Evolutionary conservation across 306 rosid genomes (phyloP).

Genomic region (Rosa persica): DNA sequence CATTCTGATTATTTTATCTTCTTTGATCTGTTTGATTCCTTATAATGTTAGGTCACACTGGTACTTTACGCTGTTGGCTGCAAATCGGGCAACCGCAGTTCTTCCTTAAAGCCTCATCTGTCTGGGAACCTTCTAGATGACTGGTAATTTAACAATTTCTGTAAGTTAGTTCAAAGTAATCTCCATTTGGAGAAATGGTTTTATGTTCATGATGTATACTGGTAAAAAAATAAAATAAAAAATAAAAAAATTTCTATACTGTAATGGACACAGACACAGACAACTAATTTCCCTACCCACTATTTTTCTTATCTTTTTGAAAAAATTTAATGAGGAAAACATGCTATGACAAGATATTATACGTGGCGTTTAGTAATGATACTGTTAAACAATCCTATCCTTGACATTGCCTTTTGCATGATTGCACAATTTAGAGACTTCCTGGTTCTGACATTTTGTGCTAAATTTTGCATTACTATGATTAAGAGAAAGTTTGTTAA

Average conservation of each 20-base stretch:
- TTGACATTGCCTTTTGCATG: not conserved
- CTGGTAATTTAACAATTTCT: slow-evolving; percentile 56
- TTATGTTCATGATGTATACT: too few species aligned
- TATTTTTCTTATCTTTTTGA: not conserved
- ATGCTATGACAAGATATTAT: not conserved
- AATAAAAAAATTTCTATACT: not conserved
- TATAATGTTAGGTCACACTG: slow-evolving; percentile 59
- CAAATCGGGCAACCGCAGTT: slow-evolving; percentile 61
- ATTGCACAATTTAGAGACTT: not conserved
- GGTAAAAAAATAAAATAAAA: not conserved
- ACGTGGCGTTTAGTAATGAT: not conserved
- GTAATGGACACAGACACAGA: not conserved
- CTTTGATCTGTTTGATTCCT: slow-evolving; percentile 19
- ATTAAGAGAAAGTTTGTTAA: not conserved
- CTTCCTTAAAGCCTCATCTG: slow-evolving; percentile 78
- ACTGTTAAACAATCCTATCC: not conserved
- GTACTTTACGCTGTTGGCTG: slow-evolving; percentile 62
- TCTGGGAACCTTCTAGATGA: slow-evolving; percentile 70
- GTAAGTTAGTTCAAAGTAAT: slow-evolving; percentile 17
- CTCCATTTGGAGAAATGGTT: not conserved
- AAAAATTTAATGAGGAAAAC: not conserved
- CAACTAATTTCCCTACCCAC: not conserved
- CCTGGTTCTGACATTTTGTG: not conserved
- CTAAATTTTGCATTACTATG: not conserved
- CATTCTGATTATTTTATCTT: slow-evolving; percentile 3